Base-by-base conservation (phyloP, 2,329 filamentous ascomycete genomes). In the Knufia fluminis region DNA sequence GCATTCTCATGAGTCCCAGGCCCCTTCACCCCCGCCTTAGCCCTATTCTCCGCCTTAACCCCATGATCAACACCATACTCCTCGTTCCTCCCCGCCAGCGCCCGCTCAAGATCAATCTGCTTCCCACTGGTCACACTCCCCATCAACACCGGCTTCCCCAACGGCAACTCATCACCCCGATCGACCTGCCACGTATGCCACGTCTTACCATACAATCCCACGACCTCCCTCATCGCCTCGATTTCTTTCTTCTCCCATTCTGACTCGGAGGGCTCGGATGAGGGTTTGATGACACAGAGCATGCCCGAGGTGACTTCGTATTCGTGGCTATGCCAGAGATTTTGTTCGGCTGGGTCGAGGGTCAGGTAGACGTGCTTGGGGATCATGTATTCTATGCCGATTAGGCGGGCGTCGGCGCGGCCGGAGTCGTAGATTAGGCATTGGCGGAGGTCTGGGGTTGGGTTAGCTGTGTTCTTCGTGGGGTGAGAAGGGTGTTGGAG, bases 171-270 rank as follows among this genome's bases (percentile, higher is more conserved):
- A 60, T 92, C 79, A 0, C 86, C 86, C 4, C 77, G 71, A 66
- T 94, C 87, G 14, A 83, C 79, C 73, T 94, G 86, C 88, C 89
- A 94, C 36, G 92, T 72, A 63, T 94, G 87, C 64, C 84, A 92
- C 1, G 83, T 79, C 63, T 94, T 94, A 9, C 88, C 88, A 61
- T 94, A 94, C 2, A 92, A 64, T 0, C 76, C 72, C 2, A 87
- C 68, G 0, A 92, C 74, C 51, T 88, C 75, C 54, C 84, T 78
- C 86, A 94, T 92, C 66, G 90, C 87, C 41, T 77, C 75, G 28
- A 78, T 86, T 69, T 94, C 88, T 1, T 86, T 83, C 3, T 73
- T 63, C 54, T 92, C 83, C 87, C 87, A 94, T 0, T 71, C 76
- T 0, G 73, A 66, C 20, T 75, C 71, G 0, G 57, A 59, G 0